Percentiles rank a stretch among this genome's conserved stretches.
These are phyloP conservation scores for Apiospora saccharicola DNA, from an alignment of 2,329 filamentous ascomycete species.

Conservation along the genomic window DNA sequence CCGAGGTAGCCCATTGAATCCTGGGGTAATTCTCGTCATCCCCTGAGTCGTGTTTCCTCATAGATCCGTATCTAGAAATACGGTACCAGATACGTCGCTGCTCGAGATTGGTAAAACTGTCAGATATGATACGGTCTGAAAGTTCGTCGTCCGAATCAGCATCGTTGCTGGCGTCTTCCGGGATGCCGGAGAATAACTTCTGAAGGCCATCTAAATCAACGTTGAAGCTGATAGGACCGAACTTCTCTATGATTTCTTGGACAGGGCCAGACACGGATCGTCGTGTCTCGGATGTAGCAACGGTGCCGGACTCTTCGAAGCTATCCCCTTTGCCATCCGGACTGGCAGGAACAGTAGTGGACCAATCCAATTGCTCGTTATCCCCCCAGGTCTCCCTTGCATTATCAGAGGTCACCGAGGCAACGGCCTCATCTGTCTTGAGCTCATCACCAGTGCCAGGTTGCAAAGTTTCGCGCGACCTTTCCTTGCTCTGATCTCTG, in stretches of 20 bases:
- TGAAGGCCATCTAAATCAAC: constrained; percentile 35
- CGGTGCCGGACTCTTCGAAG: not conserved
- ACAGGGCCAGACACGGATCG: constrained; percentile 22
- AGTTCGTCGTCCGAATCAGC: constrained; percentile 40
- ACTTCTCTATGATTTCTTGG: constrained; percentile 39
- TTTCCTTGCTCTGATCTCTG: constrained; percentile 5
- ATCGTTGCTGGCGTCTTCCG: constrained; percentile 22
- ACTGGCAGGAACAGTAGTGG: not conserved
- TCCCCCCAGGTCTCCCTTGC: not conserved
- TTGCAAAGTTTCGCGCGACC: not conserved
- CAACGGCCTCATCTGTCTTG: constrained; percentile 18
- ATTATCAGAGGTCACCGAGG: not conserved
- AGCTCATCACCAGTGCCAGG: not conserved
- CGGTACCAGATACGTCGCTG: constrained; percentile 73
- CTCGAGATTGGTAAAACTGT: constrained; percentile 61
- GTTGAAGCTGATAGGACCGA: constrained; percentile 38
- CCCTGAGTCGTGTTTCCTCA: constrained; percentile 62
- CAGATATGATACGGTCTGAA: constrained; percentile 55
- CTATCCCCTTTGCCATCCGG: not conserved
- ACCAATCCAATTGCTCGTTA: not conserved
- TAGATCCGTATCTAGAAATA: constrained; percentile 66
- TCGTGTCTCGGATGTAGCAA: not conserved
- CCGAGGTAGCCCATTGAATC: constrained; percentile 64
- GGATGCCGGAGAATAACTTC: constrained; percentile 43
- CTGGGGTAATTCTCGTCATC: constrained; percentile 67